Evolutionary conservation across 129 eudicot species (phyloP).

Genomic region (Glebionis coronaria): DNA sequence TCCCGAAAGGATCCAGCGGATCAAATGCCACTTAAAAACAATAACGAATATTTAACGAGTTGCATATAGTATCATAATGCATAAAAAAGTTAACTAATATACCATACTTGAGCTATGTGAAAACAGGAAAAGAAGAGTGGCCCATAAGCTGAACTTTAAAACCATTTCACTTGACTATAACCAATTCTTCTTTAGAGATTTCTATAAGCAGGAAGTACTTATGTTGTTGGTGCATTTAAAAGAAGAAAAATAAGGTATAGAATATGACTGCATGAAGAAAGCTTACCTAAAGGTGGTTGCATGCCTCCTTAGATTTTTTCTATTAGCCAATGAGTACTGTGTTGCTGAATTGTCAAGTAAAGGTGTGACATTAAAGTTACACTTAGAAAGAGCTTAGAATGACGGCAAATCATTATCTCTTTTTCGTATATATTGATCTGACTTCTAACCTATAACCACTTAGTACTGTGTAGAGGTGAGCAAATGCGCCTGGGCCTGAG

Average conservation of each 20-base stretch:
- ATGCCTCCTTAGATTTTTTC: slow-evolving; percentile 17
- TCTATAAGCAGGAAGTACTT: not conserved
- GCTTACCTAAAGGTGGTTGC: slow-evolving; percentile 64
- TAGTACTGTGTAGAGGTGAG: slow-evolving; percentile 10
- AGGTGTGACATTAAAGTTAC: slow-evolving; percentile 30
- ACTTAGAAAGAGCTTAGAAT: slow-evolving; percentile 31
- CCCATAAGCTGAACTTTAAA: slow-evolving; percentile 32
- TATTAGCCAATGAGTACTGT: slow-evolving; percentile 15
- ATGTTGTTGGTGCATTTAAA: slow-evolving; percentile 17
- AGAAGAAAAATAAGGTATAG: slow-evolving; percentile 10
- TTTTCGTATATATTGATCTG: slow-evolving; percentile 14
- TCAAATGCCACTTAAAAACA: slow-evolving; percentile 56
- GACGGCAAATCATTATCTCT: slow-evolving; percentile 33
- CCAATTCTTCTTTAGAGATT: not conserved
- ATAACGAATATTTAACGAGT: not conserved
- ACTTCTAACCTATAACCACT: slow-evolving; percentile 27
- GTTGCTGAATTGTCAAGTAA: slow-evolving; percentile 40
- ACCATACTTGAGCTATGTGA: slow-evolving; percentile 44
- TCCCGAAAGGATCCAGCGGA: slow-evolving; percentile 83
- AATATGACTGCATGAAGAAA: slow-evolving; percentile 36
- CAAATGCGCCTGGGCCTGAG: not conserved
- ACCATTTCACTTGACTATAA: slow-evolving; percentile 18
- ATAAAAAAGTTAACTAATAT: not conserved
- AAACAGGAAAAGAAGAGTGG: slow-evolving; percentile 30
- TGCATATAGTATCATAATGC: not conserved